These are phyloP conservation scores for Clonostachys rosea DNA, from an alignment of 2,329 filamentous ascomycete genomes.

Conservation along the genomic window DNA sequence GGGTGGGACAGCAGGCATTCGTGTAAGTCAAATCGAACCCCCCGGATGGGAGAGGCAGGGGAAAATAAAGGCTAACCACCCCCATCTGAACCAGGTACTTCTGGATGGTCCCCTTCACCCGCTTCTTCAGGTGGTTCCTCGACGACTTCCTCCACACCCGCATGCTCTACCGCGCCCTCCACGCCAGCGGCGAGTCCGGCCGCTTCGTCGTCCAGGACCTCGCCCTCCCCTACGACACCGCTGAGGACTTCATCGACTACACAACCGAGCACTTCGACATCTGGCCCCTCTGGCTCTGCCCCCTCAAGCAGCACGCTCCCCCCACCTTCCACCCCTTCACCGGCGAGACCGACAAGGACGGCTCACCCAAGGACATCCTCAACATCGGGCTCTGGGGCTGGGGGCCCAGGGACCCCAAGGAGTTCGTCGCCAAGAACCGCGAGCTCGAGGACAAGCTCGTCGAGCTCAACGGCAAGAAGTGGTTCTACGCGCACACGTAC, in stretches of 20 bases:
- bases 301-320: slow-evolving; percentile 39
- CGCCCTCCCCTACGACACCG: slow-evolving; percentile 46
- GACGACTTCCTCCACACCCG: slow-evolving; percentile 71
- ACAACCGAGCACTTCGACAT: slow-evolving; percentile 43
- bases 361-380: slow-evolving; percentile 35
- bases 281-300: slow-evolving; percentile 59
- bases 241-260: slow-evolving; percentile 51
- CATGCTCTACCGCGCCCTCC: slow-evolving; percentile 69
- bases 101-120: slow-evolving; percentile 57
- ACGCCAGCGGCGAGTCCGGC: slow-evolving; percentile 60
- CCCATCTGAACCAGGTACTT: slow-evolving; percentile 46
- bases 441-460: slow-evolving; percentile 65
- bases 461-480: slow-evolving; percentile 74
- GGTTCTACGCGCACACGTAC: slow-evolving; percentile 83
- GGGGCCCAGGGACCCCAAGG: slow-evolving; percentile 49
- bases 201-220: slow-evolving; percentile 68
- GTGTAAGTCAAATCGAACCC: too few relatives aligned
- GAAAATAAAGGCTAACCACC: too few relatives aligned
- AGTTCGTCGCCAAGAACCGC: slow-evolving; percentile 68
- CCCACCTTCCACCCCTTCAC: slow-evolving; percentile 54
- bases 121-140: slow-evolving; percentile 61
- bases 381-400: slow-evolving; percentile 78
- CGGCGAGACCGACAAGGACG: slow-evolving; percentile 14
- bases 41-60: too few relatives aligned
- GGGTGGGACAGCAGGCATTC: slow-evolving; percentile 64